Conservation (phyloP, 2,329 filamentous ascomycete genomes). For the Rasamsonia emersonii region DNA sequence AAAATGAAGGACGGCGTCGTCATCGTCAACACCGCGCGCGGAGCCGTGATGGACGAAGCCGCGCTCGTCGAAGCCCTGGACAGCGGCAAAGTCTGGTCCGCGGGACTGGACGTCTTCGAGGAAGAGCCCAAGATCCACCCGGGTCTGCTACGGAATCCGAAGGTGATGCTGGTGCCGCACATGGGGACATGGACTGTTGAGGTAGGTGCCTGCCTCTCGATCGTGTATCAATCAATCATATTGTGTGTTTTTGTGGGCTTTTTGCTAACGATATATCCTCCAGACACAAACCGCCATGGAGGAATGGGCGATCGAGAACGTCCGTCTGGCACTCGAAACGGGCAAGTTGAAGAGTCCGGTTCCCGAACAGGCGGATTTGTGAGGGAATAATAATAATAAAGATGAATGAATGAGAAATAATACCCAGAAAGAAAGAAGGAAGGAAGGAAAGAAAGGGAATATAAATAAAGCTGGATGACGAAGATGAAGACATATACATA, state of each 20-base stretch:
- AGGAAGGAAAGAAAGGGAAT: conserved; percentile 12
- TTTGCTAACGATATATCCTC: neutral
- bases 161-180: conserved; percentile 69
- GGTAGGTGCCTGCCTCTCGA: conserved; percentile 19
- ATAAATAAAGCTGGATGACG: conserved; percentile 14
- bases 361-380: conserved; percentile 56
- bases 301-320: conserved; percentile 64
- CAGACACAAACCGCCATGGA: conserved; percentile 57
- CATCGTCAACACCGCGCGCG: conserved; percentile 74
- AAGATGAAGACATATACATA: conserved; percentile 6
- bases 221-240: neutral
- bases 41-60: conserved; percentile 72
- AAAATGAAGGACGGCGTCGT: conserved; percentile 72
- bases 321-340: conserved; percentile 52
- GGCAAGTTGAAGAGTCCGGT: conserved; percentile 60
- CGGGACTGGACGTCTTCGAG: conserved; percentile 74
- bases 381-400: conserved; percentile 4
- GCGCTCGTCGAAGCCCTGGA: conserved; percentile 68
- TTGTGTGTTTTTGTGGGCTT: neutral
- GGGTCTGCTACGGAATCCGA: conserved; percentile 59
- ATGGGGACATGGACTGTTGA: conserved; percentile 78
- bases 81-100: conserved; percentile 59
- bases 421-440: conserved; percentile 10
- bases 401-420: conserved; percentile 1
- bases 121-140: conserved; percentile 70